Base-by-base conservation (phyloP, 768 basidiomycete species). In the Trametes punicea region DNA sequence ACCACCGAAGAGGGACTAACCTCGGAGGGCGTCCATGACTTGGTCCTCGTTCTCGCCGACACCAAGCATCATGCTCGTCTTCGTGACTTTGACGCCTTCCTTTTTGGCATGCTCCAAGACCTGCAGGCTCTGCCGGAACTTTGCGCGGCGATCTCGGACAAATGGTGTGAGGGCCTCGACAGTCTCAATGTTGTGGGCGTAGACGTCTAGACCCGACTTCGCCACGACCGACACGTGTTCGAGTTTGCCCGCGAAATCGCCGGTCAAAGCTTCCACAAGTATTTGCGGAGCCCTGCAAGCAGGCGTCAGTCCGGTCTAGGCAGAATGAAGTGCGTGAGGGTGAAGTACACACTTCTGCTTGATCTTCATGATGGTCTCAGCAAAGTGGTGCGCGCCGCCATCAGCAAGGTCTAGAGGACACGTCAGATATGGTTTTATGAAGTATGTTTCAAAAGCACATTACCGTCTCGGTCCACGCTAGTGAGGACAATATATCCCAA, bases 61-160 rank as follows among this genome's bases (percentile, higher is more conserved):
- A 55, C 97, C 97, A 42, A 99, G 83, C 97, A 99, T 99, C 57
- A 99, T 87, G 67, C 95, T 98, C 8, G 94, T 98, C 77, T 99
- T 99, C 8, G 97, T 98, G 53, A 99, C 80, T 44, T 83, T 81
- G 2, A 90, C 92, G 6, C 89, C 92, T 57, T 85, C 79, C 56
- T 81, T 81, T 75, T 96, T 95, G 11, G 93, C 93, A 48, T 85
- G 85, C 67, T 88, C 78, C 1, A 96, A 77, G 2, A 95, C 92
- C 61, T 77, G 77, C 51, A 96, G 73, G 70, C 87, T 94, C 72
- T 88, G 90, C 40, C 88, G 76, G 75, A 95, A 96, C 15, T 85
- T 91, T 16, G 97, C 97, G 47, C 95, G 82, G 21, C 94, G 87
- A 70, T 99, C 97, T 36, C 97, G 90, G 25, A 99, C 97, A 64